Conservation (phyloP, 768 basidiomycete species). For the Albatrellus ellisii region DNA sequence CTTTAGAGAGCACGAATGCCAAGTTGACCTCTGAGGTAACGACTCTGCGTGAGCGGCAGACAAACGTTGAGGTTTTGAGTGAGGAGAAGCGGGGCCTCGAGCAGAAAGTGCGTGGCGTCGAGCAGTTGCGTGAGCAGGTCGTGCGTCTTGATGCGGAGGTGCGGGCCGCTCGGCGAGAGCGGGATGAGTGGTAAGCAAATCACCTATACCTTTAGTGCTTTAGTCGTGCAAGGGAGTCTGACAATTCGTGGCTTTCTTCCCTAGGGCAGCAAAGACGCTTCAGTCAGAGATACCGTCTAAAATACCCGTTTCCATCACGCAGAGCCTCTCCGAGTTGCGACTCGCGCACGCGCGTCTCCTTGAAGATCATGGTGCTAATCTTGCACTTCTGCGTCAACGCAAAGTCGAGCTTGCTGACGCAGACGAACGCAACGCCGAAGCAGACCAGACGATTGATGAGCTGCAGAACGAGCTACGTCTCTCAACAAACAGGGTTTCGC, state of each 20-base stretch:
- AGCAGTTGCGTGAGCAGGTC: constrained; percentile 42
- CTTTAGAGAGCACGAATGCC: constrained; percentile 45
- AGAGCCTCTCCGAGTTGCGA: constrained; percentile 45
- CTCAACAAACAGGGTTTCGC: constrained; percentile 26
- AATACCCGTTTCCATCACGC: constrained; percentile 41
- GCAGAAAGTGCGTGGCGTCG: constrained; percentile 32
- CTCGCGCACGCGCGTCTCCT: constrained; percentile 48
- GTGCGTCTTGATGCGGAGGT: constrained; percentile 51
- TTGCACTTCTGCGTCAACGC: constrained; percentile 37
- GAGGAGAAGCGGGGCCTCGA: constrained; percentile 65
- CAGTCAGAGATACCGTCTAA: constrained; percentile 26
- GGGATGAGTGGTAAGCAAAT: constrained; percentile 39
- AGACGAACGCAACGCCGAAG: constrained; percentile 17
- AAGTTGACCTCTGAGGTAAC: constrained; percentile 40
- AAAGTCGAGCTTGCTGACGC: constrained; percentile 32
- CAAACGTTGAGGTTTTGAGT: constrained; percentile 52
- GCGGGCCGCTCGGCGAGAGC: constrained; percentile 42
- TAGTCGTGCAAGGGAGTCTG: too few species aligned
- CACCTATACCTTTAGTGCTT: not conserved
- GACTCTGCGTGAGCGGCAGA: constrained; percentile 38
- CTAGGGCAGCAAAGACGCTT: constrained; percentile 26
- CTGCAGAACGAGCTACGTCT: constrained; percentile 25
- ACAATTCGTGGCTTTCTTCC: constrained; percentile 1
- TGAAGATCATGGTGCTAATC: constrained; percentile 50
- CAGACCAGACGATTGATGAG: constrained; percentile 19